Base-by-base conservation (phyloP, 2,329 filamentous ascomycete genomes). In the Sporothrix luriei region DNA sequence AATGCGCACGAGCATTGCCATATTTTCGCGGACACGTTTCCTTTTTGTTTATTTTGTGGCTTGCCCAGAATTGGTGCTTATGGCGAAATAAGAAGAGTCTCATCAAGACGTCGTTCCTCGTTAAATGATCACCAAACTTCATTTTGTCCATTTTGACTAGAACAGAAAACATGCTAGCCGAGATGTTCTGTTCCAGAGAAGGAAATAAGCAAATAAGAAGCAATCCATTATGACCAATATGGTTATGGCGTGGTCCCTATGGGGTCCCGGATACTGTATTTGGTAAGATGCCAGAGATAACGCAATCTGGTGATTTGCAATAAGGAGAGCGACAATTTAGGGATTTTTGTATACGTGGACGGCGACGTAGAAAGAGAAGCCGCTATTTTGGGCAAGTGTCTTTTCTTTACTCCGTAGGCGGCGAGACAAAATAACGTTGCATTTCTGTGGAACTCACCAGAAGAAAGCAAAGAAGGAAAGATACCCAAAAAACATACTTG, bases 381-480 rank as follows among this genome's bases (percentile, higher is more conserved):
- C 49, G 24, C 49, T 21, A 61, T 40, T 14, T 29, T 10, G 19
- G 19, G 6, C 55, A 21, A 38, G 19, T 40, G 9, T 43, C 38
- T 62, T 43, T 62, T 24, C 57, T 24, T 61, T 61, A n/a, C n/a
- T n/a, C n/a, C n/a, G n/a, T n/a, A 24, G 55, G 55, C 55, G 21
- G 33, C 29, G 4, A 62, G 57, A 62, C 57, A 46, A 46, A 19
- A 62, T 26, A 62, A 62, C n/a, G 57, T 62, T 62, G 38, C 57
- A 62, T 62, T 62, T 38, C 38, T 11, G 57, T 62, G 57, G 57
- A 46, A 62, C 57, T 26, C 21, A 19, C 24, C 14, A 49, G 49
- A 64, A 64, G 61, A 64, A 64, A 52, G 46, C 29, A 66, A 66
- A 66, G 62, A 66, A 66, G 29, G 21, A 43, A 21, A 59, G 65